phyloP scores from a whole-genome alignment of 441 rosid species.

The Croton laevigatus region DNA sequence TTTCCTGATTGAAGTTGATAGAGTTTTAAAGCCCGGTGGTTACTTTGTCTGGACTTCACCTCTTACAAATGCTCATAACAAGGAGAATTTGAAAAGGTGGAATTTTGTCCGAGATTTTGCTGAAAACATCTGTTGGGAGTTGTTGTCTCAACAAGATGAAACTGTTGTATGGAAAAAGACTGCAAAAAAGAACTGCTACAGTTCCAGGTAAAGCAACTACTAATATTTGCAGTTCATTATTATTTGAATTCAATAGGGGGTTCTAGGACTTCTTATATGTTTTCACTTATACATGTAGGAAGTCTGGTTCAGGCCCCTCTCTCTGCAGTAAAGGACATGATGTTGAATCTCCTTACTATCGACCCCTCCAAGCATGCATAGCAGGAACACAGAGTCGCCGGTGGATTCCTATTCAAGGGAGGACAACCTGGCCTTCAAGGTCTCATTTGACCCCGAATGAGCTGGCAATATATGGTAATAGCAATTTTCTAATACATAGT shows the following conservation, averaged over 20 bases:
- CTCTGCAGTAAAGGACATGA: constrained; percentile 77
- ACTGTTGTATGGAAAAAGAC: constrained; percentile 97
- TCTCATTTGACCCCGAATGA: constrained; percentile 74
- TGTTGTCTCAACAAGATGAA: constrained; percentile 90
- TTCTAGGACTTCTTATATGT: neutral
- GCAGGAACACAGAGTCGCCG: constrained; percentile 78
- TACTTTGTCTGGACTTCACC: constrained; percentile 95
- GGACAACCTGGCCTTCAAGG: constrained; percentile 83
- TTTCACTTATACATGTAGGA: constrained; percentile 42
- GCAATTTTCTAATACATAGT: constrained; percentile 13
- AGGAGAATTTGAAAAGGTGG: constrained; percentile 68
- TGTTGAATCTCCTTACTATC: constrained; percentile 86
- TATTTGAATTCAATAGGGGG: neutral
- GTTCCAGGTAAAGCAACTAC: constrained; percentile 55
- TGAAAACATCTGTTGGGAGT: constrained; percentile 84
- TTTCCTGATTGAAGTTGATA: constrained; percentile 72
- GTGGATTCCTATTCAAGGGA: constrained; percentile 80
- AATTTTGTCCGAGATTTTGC: constrained; percentile 63
- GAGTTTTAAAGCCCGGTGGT: constrained; percentile 88
- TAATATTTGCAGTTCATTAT: neutral
- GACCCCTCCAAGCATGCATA: constrained; percentile 80
- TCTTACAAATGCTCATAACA: constrained; percentile 65
- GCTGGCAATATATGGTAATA: constrained; percentile 74
- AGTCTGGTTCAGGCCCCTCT: constrained; percentile 70
- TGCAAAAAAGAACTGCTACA: constrained; percentile 67